Percentiles rank a stretch among this genome's conserved stretches.
These are phyloP conservation scores for Mycena floridula DNA, from an alignment of 768 basidiomycete species.

Conservation along the genomic window DNA sequence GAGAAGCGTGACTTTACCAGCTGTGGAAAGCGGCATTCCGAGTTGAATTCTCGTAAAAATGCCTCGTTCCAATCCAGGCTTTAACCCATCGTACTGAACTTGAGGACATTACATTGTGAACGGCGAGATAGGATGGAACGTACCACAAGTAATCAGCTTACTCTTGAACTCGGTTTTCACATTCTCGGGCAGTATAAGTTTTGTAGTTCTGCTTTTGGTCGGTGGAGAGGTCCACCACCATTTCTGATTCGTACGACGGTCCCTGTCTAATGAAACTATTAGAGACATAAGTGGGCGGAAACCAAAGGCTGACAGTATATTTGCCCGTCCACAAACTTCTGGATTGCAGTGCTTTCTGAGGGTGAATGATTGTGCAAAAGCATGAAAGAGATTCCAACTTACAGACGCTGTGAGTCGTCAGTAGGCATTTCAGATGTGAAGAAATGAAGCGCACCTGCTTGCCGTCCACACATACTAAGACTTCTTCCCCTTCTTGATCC, in stretches of 20 bases:
- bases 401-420: too few relatives aligned
- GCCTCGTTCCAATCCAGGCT: slow-evolving; percentile 59
- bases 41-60: slow-evolving; percentile 81
- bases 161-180: slow-evolving; percentile 45
- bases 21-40: slow-evolving; percentile 67
- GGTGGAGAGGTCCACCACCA: slow-evolving; percentile 58
- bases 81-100: slow-evolving; percentile 67
- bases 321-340: slow-evolving; percentile 68
- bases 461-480: slow-evolving; percentile 70
- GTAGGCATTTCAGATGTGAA: too few relatives aligned
- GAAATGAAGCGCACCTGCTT: slow-evolving; percentile 76
- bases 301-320: slow-evolving; percentile 38
- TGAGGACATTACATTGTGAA: neutral
- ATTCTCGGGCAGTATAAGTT: slow-evolving; percentile 43
- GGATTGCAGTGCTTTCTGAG: slow-evolving; percentile 70
- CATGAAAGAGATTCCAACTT: slow-evolving; percentile 46
- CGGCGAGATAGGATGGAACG: too few relatives aligned
- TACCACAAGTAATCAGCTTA: slow-evolving; percentile 67
- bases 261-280: slow-evolving; percentile 37
- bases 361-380: slow-evolving; percentile 24
- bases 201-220: too few relatives aligned
- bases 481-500: slow-evolving; percentile 49
- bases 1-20: slow-evolving; percentile 38
- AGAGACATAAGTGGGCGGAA: neutral
- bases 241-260: slow-evolving; percentile 49